Evolutionary conservation across 305 asterid species (phyloP).

Genomic region (Coffea humblotiana): DNA sequence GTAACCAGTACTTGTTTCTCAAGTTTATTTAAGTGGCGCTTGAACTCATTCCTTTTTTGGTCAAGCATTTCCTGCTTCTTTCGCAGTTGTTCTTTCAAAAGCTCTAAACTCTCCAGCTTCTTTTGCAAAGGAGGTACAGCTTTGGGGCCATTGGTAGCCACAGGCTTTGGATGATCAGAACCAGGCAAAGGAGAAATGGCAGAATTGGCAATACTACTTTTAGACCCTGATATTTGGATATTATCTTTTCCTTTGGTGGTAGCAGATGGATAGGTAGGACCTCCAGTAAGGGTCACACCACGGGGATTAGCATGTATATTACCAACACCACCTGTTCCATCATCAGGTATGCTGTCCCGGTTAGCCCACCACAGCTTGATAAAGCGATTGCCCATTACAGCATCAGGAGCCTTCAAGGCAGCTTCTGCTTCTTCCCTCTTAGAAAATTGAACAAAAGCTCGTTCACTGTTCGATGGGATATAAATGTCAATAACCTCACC

Average conservation of each 20-base stretch:
- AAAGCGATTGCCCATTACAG: constrained; percentile 97
- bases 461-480: constrained; percentile 65
- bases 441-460: constrained; percentile 92
- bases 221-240: constrained; percentile 40
- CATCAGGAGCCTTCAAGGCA: constrained; percentile 93
- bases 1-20: constrained; percentile 67
- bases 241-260: constrained; percentile 54
- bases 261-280: constrained; percentile 37
- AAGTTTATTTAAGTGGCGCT: constrained; percentile 66
- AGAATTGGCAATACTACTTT: constrained; percentile 37
- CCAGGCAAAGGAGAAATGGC: constrained; percentile 39
- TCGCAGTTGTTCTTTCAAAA: constrained; percentile 89
- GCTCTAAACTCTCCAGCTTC: constrained; percentile 76
- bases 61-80: constrained; percentile 98
- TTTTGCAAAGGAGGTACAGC: constrained; percentile 61
- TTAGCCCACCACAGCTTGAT: constrained; percentile 97
- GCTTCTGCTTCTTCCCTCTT: constrained; percentile 95
- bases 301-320: constrained; percentile 33
- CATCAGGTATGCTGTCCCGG: constrained; percentile 76
- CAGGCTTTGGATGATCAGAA: constrained; percentile 49
- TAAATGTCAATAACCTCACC: constrained; percentile 84
- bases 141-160: constrained; percentile 48
- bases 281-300: constrained; percentile 31
- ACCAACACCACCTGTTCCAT: constrained; percentile 44
- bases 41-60: constrained; percentile 81